A percentile compares a stretch with the other conserved stretches of the same genome.
phyloP scores from a whole-genome alignment of 2,329 filamentous ascomycete species.

The Ceratocystis alfenasii region DNA sequence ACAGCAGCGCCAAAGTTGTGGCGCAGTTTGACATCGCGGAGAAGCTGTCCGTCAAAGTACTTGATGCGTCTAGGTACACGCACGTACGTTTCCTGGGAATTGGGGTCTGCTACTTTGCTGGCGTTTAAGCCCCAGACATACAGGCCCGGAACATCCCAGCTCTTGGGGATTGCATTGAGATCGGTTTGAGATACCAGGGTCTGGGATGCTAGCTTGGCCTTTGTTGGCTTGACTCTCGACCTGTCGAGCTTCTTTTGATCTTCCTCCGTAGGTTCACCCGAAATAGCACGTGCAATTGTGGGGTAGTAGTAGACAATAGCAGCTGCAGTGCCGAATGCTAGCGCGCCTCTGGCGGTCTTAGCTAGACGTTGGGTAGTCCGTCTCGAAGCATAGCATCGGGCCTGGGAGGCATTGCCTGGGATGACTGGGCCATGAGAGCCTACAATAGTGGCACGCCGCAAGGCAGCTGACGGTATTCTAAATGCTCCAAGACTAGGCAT shows the following conservation, averaged over 20 bases:
- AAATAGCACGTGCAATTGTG: constrained; percentile 12
- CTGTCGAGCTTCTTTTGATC: constrained; percentile 40
- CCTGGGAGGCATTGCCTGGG: background rate
- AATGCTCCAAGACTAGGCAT: constrained; percentile 16
- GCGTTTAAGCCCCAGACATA: constrained; percentile 89
- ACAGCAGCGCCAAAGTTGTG: constrained; percentile 74
- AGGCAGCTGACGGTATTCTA: constrained; percentile 12
- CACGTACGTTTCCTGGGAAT: constrained; percentile 62
- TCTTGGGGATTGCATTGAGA: constrained; percentile 34
- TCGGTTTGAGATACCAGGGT: constrained; percentile 43
- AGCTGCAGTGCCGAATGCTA: constrained; percentile 21
- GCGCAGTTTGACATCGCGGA: constrained; percentile 80
- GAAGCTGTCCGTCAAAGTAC: constrained; percentile 72
- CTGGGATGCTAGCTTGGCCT: constrained; percentile 62
- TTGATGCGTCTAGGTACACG: constrained; percentile 68
- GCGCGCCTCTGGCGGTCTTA: constrained; percentile 13
- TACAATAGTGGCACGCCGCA: constrained; percentile 13
- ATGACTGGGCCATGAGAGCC: background rate
- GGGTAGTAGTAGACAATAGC: constrained; percentile 23
- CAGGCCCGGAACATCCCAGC: constrained; percentile 71
- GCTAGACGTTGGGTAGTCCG: constrained; percentile 13
- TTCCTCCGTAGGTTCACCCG: constrained; percentile 20
- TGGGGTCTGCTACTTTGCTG: constrained; percentile 73
- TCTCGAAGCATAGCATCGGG: constrained; percentile 10
- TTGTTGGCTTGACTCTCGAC: constrained; percentile 50